Base-by-base conservation (phyloP, 2,329 filamentous ascomycete genomes). In the Phialocephala sp. region DNA sequence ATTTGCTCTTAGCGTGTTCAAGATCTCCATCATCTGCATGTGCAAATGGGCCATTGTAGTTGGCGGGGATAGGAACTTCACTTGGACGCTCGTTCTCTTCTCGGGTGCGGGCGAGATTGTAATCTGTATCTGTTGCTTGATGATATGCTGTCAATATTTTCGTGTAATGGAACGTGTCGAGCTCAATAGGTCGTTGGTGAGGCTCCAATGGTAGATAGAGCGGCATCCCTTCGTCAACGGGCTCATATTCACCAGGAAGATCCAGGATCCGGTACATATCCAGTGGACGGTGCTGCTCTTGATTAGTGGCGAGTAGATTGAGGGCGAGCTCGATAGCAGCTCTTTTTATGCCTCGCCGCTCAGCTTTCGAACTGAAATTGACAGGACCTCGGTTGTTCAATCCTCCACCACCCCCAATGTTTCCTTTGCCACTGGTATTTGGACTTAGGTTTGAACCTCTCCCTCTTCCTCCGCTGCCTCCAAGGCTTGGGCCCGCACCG, bases 271-370 rank as follows among this genome's bases (percentile, higher is more conserved):
- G 66, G 55, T 74, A 75, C 14, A 69, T 67, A 60, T 74, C 71
- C 2, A 64, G 47, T 8, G 72, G 72, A 9, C 74, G 68, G 55
- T 72, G 71, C 52, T 76, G 74, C 50, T 76, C 74, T 35, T 72
- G 65, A 59, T 74, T 76, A 1, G 69, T 69, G 5, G 70, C 71
- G 8, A 75, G 39, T 1, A 72, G 59, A 27, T 75, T 74, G 15
- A 76, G 61, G 2, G 62, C 66, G 14, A 74, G 62, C 58, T 76
- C 69, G 52, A 74, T 71, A 18, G 72, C 69, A 12, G 72, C 74
- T 65, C 73, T 58, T 56, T 71, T 65, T 11, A 74, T 70, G 9
- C 74, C 74, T 43, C 74, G 59, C 56, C 70, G 61, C 60, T 75
- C 69, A 14, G 74, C 73, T 55, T 71, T 74, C 1, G 59, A 37